Evolutionary conservation across 768 basidiomycete genomes (phyloP).

Genomic region (Lentinula sp.): DNA sequence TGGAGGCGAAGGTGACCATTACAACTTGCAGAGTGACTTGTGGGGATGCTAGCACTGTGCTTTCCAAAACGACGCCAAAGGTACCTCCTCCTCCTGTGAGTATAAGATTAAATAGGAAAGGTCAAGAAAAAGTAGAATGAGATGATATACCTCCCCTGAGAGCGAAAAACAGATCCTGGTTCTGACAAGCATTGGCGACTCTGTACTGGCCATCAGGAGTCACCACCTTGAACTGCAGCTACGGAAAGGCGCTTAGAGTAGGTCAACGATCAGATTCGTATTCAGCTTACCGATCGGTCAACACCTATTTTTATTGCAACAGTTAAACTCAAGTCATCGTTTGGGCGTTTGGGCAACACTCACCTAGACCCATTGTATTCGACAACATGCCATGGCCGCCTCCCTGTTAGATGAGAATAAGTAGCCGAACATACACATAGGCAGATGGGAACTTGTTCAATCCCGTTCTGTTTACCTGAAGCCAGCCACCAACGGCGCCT

Average conservation of each 20-base stretch:
- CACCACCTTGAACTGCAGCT: conserved; percentile 47
- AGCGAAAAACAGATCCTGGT: conserved; percentile 49
- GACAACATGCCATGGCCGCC: conserved; percentile 10
- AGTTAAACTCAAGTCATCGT: not conserved
- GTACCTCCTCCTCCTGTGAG: conserved; percentile 38
- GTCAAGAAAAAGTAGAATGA: not conserved
- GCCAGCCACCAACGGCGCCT: conserved; percentile 36
- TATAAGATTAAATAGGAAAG: not conserved
- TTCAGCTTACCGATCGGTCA: conserved; percentile 33
- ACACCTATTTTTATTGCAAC: conserved; percentile 15
- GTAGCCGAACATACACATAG: not conserved
- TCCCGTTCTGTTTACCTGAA: conserved; percentile 17
- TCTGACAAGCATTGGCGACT: conserved; percentile 41
- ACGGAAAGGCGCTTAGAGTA: not conserved
- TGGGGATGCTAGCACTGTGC: conserved; percentile 16
- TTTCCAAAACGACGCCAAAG: conserved; percentile 35
- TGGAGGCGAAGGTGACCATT: conserved; percentile 12
- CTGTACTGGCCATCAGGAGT: conserved; percentile 44
- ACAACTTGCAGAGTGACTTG: conserved; percentile 16
- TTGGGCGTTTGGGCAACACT: not conserved
- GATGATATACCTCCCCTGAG: conserved; percentile 32
- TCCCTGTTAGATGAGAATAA: not conserved
- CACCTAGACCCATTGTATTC: conserved; percentile 33
- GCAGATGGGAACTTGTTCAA: not conserved
- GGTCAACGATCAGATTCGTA: not conserved